Evolutionary conservation across 2,329 filamentous ascomycete species (phyloP).

Genomic region (Zymoseptoria brevis): DNA sequence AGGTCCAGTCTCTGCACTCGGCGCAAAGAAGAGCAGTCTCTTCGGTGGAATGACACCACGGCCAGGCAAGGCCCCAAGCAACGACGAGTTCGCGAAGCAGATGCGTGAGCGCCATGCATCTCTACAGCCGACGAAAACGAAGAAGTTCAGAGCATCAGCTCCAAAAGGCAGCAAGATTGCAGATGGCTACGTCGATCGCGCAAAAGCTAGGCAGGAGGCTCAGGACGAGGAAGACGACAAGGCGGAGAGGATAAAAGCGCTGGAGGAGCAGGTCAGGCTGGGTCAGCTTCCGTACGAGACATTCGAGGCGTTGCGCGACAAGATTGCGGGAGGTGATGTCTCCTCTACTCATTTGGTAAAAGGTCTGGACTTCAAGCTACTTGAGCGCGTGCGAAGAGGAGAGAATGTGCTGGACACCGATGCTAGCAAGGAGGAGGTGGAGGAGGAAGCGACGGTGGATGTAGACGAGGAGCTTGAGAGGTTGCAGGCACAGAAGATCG

Average conservation of each 20-base stretch:
- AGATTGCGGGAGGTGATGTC: constrained; percentile 76
- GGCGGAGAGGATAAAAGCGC: constrained; percentile 61
- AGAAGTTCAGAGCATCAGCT: constrained; percentile 66
- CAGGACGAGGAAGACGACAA: constrained; percentile 49
- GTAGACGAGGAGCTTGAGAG: constrained; percentile 44
- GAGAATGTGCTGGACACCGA: constrained; percentile 47
- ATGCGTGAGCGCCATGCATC: constrained; percentile 61
- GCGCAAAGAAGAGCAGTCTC: constrained; percentile 22
- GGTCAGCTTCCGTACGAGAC: constrained; percentile 74
- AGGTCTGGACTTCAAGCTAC: constrained; percentile 76
- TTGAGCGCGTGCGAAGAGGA: constrained; percentile 60
- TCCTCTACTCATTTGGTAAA: constrained; percentile 81
- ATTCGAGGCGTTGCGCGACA: constrained; percentile 64
- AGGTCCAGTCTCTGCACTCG: constrained; percentile 18
- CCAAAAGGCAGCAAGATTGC: constrained; percentile 78
- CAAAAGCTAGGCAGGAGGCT: constrained; percentile 50
- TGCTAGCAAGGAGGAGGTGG: constrained; percentile 31
- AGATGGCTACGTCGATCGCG: constrained; percentile 75
- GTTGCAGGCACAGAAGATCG: constrained; percentile 59
- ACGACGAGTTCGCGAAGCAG: constrained; percentile 73
- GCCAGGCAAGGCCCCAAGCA: constrained; percentile 47
- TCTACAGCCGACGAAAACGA: constrained; percentile 44
- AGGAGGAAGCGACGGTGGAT: constrained; percentile 18
- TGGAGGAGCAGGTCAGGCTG: constrained; percentile 75
- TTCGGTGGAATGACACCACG: constrained; percentile 87